Base-by-base conservation (phyloP, 179 eudicot species). In the Silene coronaria region DNA sequence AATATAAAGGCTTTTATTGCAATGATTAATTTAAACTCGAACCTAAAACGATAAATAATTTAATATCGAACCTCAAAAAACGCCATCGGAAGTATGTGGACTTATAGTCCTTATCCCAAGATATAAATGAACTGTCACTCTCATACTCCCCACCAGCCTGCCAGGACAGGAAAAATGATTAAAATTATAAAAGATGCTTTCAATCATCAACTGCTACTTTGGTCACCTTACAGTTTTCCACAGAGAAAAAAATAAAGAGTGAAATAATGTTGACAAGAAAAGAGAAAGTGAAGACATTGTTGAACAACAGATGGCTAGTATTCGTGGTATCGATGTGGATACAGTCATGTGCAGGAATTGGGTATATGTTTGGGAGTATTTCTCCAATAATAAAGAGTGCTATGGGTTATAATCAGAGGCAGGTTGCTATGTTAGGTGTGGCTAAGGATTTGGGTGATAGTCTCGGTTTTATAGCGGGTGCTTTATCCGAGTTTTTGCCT, bases 321-420 rank as follows among this genome's bases (percentile, higher is more conserved):
- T 92, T 95, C 74, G 99, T 92, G 12, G 97, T 95, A 13, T 97
- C 96, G 86, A 95, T 95, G 83, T 95, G 99, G 99, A 85, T 95
- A 60, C 97, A 95, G 80, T 85, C 97, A 0, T 89, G 91, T 74
- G 97, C 90, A 5, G 99, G 99, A 0, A 81, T 95, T 62, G 99
- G 99, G 74, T 95, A 95, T 60, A 30, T 95, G 75, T 95, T 95
- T 80, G 99, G 99, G 71, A 95, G 97, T 71, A 88, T 94, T 27
- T 94, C 98, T 0, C 98, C 98, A 1, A 85, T 79, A 21, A 86
- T 94, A 0, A 94, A 94, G 81, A 89, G 85, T 55, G 79, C 86
- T 42, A 73, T 94, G 79, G 81, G 81, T 72, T 94, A 91, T 46
- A 94, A 92, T 75, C 98, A 94, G 77, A 87, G 76, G 73, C 96